A percentile compares a stretch with the other conserved stretches of the same genome.
These are phyloP conservation scores for Sugiyamaella pinicola DNA, from an alignment of 1,139 yeast species.

Conservation along the genomic window DNA sequence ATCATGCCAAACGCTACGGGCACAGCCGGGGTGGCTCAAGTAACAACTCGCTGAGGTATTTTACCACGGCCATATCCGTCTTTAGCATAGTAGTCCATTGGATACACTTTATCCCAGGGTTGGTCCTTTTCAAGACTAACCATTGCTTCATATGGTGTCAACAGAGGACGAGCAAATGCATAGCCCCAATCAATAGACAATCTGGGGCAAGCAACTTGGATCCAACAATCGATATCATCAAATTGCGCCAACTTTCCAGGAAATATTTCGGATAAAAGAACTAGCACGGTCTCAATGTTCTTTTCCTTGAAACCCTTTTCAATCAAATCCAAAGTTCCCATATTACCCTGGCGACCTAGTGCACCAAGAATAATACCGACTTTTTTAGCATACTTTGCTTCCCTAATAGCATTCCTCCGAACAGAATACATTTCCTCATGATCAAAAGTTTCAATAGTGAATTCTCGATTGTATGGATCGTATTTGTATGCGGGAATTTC, in stretches of 20 bases:
- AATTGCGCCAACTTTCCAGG: conserved; percentile 94
- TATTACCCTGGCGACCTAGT: conserved; percentile 92
- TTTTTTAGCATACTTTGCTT: conserved; percentile 60
- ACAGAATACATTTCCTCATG: conserved; percentile 77
- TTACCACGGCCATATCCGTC: conserved; percentile 94
- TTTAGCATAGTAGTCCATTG: conserved; percentile 92
- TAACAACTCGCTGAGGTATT: conserved; percentile 49
- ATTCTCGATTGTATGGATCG: conserved; percentile 91
- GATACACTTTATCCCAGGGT: conserved; percentile 70
- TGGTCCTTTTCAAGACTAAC: conserved; percentile 76
- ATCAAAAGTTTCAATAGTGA: conserved; percentile 86
- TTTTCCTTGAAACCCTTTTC: conserved; percentile 54
- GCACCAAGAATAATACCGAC: conserved; percentile 94
- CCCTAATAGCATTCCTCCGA: conserved; percentile 70
- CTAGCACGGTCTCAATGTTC: conserved; percentile 75
- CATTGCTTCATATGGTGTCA: conserved; percentile 97
- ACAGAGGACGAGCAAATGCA: conserved; percentile 86
- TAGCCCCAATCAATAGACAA: conserved; percentile 98
- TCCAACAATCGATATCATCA: conserved; percentile 91
- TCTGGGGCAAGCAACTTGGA: conserved; percentile 97
- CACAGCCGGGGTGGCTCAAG: too few species aligned
- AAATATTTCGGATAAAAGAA: conserved; percentile 86
- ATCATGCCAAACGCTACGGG: too few species aligned
- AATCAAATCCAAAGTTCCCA: conserved; percentile 67
- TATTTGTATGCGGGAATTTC: conserved; percentile 87